Base-by-base conservation (phyloP, 371 early-diverging fungal species). In the Phascolomyces articulosus region DNA sequence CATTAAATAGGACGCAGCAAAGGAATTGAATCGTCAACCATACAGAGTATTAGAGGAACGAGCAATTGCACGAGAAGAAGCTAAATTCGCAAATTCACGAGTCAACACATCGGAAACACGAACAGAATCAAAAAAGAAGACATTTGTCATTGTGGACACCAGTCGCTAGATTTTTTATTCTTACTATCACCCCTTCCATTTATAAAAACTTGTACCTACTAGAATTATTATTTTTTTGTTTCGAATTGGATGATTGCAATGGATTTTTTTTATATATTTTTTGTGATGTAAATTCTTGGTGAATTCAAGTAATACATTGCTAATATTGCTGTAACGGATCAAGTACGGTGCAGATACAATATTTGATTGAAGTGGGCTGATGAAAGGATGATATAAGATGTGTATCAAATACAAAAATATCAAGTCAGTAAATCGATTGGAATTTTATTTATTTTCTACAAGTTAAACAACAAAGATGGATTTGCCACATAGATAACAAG, bases 1-100 rank as follows among this genome's bases (percentile, higher is more conserved):
- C 21, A 40, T 40, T n/a, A 20, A 24, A 1, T 66, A 85, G 83
- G 94, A 95, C 70, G 96, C 96, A 13, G 95, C 96, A 31, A 82
- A 85, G 56, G 84, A 86, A 4, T 73, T 96, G 73, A 83, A 90
- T 62, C 87, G 90, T 71, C 83, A 88, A 66, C 90, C 93, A 3
- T 87, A 87, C 80, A 84, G 83, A 58, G 85, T 89, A 65, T 85
- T 93, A 58, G 84, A 85, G 64, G 78, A 76, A 55, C 66, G 63
- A 57, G 68, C 66, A 47, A 74, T 84, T 68, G 76, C 73, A 54
- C 57, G 67, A 57, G 80, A 85, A 44, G 71, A 71, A 40, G 64
- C 70, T 24, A 72, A 79, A 38, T 82, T 79, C 27, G 70, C 64
- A 44, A 65, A 40, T 20, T 27, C 60, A 56, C 60, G 60, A 40